Evolutionary conservation across 2,329 filamentous ascomycete genomes (phyloP), one percentile per base, ranked within the genome.

Genomic region (Basipetospora chlamydospora): DNA sequence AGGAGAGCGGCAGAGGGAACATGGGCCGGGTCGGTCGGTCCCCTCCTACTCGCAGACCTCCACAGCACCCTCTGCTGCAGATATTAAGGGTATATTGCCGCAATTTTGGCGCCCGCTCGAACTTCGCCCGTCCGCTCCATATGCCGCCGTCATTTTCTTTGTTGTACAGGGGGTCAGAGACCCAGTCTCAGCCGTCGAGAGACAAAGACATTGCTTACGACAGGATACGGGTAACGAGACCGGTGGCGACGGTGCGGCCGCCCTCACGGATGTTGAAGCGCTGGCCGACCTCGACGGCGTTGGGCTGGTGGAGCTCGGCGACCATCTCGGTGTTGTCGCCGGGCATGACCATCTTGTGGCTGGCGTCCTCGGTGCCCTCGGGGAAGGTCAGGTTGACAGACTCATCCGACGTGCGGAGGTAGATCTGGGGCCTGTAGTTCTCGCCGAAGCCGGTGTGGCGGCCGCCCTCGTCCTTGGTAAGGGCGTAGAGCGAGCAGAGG

Each of bases 281-380:
- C 69, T 95, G 85, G 49, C 90, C 88, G 44, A 74, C 66, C 67
- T 98, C 90, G 44, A 95, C 64, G 41, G 88, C 88, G 52, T 92
- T 74, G 44, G 88, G 84, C 61, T 81, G 68, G 62, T 85, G 75
- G 54, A 94, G 77, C 51, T 80, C 75, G 58, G 86, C 81, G 46
- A 90, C 66, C 87, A 98, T 95, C 71, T 98, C 90, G 47, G 94
- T 77, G 63, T 98, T 98, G 73, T 98, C 90, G 60, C 90, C 90
- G 36, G 90, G 90, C 86, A 94, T 92, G 61, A 95, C 79, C 67
- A 86, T 81, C 70, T 84, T 87, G 59, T 64, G 65, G 44, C 68
- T 57, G 41, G 70, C 61, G 49, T 88, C 79, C 58, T 80, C 77
- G 43, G 71, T 80, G 43, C 80, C 82, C 51, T 90, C 87, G 38